Base-by-base conservation (phyloP, 1,284 basidiomycete species). In the Malassezia japonica region DNA sequence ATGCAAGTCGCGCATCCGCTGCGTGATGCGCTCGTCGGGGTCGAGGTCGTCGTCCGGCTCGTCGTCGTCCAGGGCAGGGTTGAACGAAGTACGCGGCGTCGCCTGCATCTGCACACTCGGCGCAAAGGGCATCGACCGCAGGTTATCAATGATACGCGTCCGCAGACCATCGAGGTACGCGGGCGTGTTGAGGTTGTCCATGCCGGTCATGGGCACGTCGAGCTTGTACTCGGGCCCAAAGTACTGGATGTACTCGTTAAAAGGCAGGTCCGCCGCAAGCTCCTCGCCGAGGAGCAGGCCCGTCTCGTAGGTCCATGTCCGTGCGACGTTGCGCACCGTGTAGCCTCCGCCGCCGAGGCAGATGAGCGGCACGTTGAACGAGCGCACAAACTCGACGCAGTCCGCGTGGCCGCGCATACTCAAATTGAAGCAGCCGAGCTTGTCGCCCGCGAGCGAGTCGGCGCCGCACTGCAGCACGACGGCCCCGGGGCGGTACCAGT, bases 171-270 rank as follows among this genome's bases (percentile, higher is more conserved):
- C 84, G 18, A 98, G 75, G 40, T 87, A 87, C 64, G 90, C 84
- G 60, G 81, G 81, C 48, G 85, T 75, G 72, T 98, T 98, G 67
- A 87, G 76, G 72, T 98, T 89, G 57, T 94, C 90, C 83, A 94
- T 88, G 69, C 95, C 95, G 60, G 85, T 96, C 53, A 80, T 79
- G 9, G 83, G 79, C 2, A 98, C 91, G 66, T 95, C 89, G 25
- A 98, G 79, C 61, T 91, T 81, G 76, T 92, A 98, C 51, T 90
- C 79, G 12, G 94, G 94, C 0, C 91, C 92, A 74, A 91, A 98
- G 83, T 91, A 98, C 73, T 96, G 91, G 72, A 95, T 87, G 74
- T 90, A 95, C 65, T 91, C 85, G 74, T 87, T 94, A 82, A 87
- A 95, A 0, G 92, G 92, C 57, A 98, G 42, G 34, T 74, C 62